Conservation (phyloP, 2,329 filamentous ascomycete genomes). For the Paecilomyces sp. region DNA sequence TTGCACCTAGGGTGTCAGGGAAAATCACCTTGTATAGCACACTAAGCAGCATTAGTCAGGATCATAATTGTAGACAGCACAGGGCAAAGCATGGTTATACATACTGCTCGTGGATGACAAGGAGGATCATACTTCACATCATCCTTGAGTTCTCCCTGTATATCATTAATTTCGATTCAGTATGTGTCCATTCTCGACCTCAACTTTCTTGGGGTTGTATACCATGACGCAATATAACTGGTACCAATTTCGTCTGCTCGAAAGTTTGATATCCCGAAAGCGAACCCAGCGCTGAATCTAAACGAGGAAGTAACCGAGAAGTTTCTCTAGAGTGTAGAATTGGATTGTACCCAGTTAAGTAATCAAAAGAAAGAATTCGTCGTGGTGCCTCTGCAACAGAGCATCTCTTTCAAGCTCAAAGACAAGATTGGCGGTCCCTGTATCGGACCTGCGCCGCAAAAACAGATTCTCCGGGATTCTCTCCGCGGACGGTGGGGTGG, state of each 20-base stretch:
- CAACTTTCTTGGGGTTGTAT: slow-evolving; percentile 5
- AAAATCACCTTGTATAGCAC: slow-evolving; percentile 75
- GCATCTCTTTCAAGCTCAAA: neutral
- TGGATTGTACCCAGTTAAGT: neutral
- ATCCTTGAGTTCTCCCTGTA: slow-evolving; percentile 48
- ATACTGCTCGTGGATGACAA: slow-evolving; percentile 76
- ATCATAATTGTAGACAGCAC: neutral
- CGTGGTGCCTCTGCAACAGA: neutral
- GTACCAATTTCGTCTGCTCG: neutral
- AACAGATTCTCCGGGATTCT: slow-evolving; percentile 29
- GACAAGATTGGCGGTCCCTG: neutral
- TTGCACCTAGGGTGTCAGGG: neutral
- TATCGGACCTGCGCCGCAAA: slow-evolving; percentile 21
- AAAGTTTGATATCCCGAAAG: neutral
- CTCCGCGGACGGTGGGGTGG: slow-evolving; percentile 22
- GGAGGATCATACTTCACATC: slow-evolving; percentile 69
- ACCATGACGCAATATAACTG: slow-evolving; percentile 19
- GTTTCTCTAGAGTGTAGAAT: neutral
- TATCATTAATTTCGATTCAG: neutral
- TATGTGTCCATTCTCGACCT: neutral
- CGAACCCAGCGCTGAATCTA: neutral
- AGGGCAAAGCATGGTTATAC: slow-evolving; percentile 24
- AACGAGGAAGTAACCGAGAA: neutral
- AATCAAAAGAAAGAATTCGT: neutral
- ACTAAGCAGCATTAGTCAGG: slow-evolving; percentile 44